Evolutionary conservation across 1,139 yeast species (phyloP).

Genomic region (Magnusiomyces ingens): DNA sequence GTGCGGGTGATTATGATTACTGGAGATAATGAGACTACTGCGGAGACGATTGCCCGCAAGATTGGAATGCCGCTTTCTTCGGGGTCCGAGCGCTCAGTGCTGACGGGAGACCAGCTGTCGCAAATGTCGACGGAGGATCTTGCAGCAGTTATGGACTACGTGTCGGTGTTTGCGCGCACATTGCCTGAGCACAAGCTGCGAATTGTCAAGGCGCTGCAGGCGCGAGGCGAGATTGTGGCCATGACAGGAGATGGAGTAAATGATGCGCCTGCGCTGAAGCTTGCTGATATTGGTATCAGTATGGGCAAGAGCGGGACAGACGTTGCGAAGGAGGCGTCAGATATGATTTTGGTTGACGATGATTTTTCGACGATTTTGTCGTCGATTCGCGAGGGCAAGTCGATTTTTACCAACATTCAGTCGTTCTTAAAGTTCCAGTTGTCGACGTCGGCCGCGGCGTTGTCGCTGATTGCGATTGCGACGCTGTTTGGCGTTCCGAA

Average conservation of each 20-base stretch:
- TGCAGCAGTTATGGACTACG: slow-evolving; percentile 67
- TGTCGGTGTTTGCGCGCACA: slow-evolving; percentile 90
- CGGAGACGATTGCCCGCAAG: slow-evolving; percentile 78
- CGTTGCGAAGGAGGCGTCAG: slow-evolving; percentile 97
- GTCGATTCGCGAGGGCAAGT: slow-evolving; percentile 96
- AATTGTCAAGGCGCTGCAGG: slow-evolving; percentile 85
- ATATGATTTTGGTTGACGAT: slow-evolving; percentile 94
- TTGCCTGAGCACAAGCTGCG: slow-evolving; percentile 93
- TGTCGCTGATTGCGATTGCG: slow-evolving; percentile 78
- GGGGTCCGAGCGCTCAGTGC: slow-evolving; percentile 53
- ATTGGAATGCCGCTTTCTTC: slow-evolving; percentile 69
- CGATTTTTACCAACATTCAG: slow-evolving; percentile 89
- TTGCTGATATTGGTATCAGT: slow-evolving; percentile 95
- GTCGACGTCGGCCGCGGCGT: slow-evolving; percentile 92
- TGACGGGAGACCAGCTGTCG: slow-evolving; percentile 81
- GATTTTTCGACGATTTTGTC: slow-evolving; percentile 87
- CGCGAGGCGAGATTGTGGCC: slow-evolving; percentile 92
- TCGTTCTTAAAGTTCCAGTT: slow-evolving; percentile 90
- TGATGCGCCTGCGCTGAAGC: slow-evolving; percentile 96
- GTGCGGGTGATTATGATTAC: slow-evolving; percentile 96
- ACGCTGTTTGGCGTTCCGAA: slow-evolving; percentile 84
- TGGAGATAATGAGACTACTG: slow-evolving; percentile 94
- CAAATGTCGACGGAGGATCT: slow-evolving; percentile 60
- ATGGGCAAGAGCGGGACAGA: slow-evolving; percentile 98
- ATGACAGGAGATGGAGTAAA: slow-evolving; percentile 99